phyloP scores from a whole-genome alignment of 108 stramenopile genomes.

The Nitzschia inconspicua region DNA sequence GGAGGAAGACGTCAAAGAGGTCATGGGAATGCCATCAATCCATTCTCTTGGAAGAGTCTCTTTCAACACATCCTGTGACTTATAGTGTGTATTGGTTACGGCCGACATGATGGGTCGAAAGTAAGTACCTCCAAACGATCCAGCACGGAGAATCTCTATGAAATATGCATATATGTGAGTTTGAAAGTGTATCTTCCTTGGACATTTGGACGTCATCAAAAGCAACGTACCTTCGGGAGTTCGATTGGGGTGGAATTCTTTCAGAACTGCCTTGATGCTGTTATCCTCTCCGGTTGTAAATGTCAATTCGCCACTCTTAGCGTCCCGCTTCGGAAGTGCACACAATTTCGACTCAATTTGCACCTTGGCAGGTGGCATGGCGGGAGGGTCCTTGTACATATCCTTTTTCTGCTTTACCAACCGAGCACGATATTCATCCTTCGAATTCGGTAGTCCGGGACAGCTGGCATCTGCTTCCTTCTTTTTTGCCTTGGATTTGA shows the following conservation, averaged over 20 bases:
- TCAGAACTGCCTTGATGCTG: slow-evolving; percentile 16
- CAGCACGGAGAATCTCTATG: slow-evolving; percentile 79
- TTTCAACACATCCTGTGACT: slow-evolving; percentile 57
- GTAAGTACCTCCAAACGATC: slow-evolving; percentile 95
- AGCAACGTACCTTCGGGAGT: slow-evolving; percentile 77
- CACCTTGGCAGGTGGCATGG: slow-evolving; percentile 50
- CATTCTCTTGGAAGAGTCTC: slow-evolving; percentile 61
- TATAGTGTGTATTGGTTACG: slow-evolving; percentile 80
- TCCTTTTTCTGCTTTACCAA: slow-evolving; percentile 66
- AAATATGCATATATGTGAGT: not conserved
- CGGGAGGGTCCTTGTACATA: slow-evolving; percentile 84
- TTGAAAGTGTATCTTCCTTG: not conserved
- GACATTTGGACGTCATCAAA: not conserved
- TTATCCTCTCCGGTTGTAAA: slow-evolving; percentile 40
- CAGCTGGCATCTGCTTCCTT: slow-evolving; percentile 1
- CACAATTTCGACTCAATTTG: slow-evolving; percentile 31
- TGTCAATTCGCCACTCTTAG: slow-evolving; percentile 52
- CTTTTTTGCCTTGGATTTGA: not conserved
- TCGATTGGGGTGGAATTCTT: slow-evolving; percentile 92
- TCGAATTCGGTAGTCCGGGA: slow-evolving; percentile 42
- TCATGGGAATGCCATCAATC: slow-evolving; percentile 65
- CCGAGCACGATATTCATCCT: slow-evolving; percentile 44
- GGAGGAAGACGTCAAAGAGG: slow-evolving; percentile 57
- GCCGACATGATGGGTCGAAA: slow-evolving; percentile 87
- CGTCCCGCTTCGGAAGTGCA: slow-evolving; percentile 42